Conservation (phyloP, 306 rosid species). For the Sesbania bispinosa region DNA sequence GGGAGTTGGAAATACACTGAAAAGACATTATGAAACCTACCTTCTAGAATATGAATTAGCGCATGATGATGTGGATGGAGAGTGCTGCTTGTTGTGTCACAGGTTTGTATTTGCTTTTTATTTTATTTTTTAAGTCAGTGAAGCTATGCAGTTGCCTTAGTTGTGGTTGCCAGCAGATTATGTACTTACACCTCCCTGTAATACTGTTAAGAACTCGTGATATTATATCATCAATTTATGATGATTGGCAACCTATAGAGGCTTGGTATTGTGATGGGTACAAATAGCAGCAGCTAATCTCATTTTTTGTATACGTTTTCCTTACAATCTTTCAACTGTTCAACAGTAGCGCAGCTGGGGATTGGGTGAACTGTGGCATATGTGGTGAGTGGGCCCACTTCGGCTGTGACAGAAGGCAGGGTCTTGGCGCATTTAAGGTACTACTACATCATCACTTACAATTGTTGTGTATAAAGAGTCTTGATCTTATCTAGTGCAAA, state of each 20-base stretch:
- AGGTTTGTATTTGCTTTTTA: slow-evolving; percentile 53
- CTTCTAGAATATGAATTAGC: slow-evolving; percentile 95
- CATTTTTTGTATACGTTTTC: not conserved
- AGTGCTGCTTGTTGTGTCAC: slow-evolving; percentile 97
- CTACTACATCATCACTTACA: not conserved
- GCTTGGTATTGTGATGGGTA: not conserved
- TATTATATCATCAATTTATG: slow-evolving; percentile 7
- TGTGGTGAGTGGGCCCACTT: slow-evolving; percentile 99
- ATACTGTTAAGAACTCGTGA: not conserved
- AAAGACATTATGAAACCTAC: slow-evolving; percentile 97
- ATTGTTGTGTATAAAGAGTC: slow-evolving; percentile 10
- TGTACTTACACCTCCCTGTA: not conserved
- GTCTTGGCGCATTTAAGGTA: slow-evolving; percentile 99
- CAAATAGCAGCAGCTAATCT: slow-evolving; percentile 4
- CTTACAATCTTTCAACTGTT: slow-evolving; percentile 22
- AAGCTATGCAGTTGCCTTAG: not conserved
- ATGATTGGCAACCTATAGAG: not conserved
- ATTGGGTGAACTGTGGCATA: slow-evolving; percentile 99
- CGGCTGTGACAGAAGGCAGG: slow-evolving; percentile 99
- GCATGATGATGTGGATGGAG: slow-evolving; percentile 98
- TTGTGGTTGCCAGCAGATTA: not conserved
- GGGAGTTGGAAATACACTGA: slow-evolving; percentile 99
- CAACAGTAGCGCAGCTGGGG: slow-evolving; percentile 99
- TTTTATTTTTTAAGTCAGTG: not conserved
- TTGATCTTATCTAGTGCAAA: not conserved